These are phyloP conservation scores for Nicotiana rustica DNA, from an alignment of 305 asterid genomes.

Conservation along the genomic window DNA sequence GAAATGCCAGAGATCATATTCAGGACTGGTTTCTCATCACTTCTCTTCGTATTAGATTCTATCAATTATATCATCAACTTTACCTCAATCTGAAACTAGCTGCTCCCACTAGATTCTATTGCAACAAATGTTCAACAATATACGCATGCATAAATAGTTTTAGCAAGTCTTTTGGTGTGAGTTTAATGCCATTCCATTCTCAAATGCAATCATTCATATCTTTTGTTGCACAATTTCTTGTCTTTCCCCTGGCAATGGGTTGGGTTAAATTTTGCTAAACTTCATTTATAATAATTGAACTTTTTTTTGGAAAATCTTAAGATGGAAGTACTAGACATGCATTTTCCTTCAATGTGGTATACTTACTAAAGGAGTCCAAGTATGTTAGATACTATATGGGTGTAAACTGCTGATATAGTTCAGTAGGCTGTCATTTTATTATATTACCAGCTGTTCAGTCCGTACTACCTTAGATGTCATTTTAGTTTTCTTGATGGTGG, in stretches of 20 bases:
- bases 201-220: not conserved
- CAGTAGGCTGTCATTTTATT: not conserved
- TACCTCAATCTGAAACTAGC: not conserved
- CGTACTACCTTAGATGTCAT: not conserved
- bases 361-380: not conserved
- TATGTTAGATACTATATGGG: not conserved
- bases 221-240: not conserved
- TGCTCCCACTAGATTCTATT: not conserved
- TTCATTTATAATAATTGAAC: not conserved
- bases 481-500: constrained; percentile 6
- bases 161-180: not conserved
- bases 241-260: not conserved
- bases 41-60: not conserved
- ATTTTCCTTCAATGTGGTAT: not conserved
- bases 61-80: not conserved
- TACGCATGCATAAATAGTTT: not conserved
- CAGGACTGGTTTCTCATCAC: not conserved
- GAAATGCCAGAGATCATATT: not conserved
- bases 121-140: not conserved
- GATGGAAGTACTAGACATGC: not conserved
- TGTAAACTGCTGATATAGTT: not conserved
- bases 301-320: no score
- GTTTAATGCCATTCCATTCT: not conserved
- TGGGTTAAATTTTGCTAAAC: not conserved
- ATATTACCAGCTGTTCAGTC: not conserved